These are phyloP conservation scores for Ramaria sp. DNA, from an alignment of 768 basidiomycete species.

Conservation along the genomic window DNA sequence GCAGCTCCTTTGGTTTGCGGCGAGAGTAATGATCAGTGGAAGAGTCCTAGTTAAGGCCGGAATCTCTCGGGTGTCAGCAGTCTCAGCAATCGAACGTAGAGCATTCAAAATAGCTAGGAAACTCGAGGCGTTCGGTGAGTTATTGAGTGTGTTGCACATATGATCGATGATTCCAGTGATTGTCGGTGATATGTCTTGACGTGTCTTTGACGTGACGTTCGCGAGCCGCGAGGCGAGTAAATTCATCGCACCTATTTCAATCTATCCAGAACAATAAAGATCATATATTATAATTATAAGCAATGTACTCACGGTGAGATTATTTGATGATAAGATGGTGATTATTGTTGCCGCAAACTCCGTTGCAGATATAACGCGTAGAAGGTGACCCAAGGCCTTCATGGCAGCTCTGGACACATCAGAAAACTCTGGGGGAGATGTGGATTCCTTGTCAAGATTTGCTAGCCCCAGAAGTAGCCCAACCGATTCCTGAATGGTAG, in stretches of 20 bases:
- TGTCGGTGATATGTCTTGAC: slow-evolving; percentile 37
- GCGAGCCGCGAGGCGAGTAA: slow-evolving; percentile 59
- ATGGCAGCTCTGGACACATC: slow-evolving; percentile 1
- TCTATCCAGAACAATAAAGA: slow-evolving; percentile 26
- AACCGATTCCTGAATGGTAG: neutral
- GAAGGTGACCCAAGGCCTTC: slow-evolving; percentile 11
- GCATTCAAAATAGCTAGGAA: slow-evolving; percentile 44
- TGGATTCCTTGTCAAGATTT: neutral
- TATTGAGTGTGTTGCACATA: slow-evolving; percentile 39
- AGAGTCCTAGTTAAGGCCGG: slow-evolving; percentile 44
- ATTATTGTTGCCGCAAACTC: slow-evolving; percentile 55
- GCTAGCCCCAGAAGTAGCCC: neutral
- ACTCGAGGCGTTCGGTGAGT: slow-evolving; percentile 30
- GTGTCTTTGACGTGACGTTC: slow-evolving; percentile 43
- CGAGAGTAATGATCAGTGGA: slow-evolving; percentile 43
- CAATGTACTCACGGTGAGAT: slow-evolving; percentile 35
- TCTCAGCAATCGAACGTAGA: slow-evolving; percentile 45
- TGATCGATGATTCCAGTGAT: slow-evolving; percentile 43
- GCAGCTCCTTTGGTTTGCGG: slow-evolving; percentile 26
- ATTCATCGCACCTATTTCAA: slow-evolving; percentile 57
- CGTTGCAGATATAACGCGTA: slow-evolving; percentile 56
- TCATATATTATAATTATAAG: slow-evolving; percentile 1
- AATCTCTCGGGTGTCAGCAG: slow-evolving; percentile 60
- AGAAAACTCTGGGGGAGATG: neutral
- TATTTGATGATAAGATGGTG: slow-evolving; percentile 44